A percentile compares a stretch with the other conserved stretches of the same genome.
Evolutionary conservation across 371 early-diverging fungal species (phyloP).

Genomic region (Modicella reniformis): DNA sequence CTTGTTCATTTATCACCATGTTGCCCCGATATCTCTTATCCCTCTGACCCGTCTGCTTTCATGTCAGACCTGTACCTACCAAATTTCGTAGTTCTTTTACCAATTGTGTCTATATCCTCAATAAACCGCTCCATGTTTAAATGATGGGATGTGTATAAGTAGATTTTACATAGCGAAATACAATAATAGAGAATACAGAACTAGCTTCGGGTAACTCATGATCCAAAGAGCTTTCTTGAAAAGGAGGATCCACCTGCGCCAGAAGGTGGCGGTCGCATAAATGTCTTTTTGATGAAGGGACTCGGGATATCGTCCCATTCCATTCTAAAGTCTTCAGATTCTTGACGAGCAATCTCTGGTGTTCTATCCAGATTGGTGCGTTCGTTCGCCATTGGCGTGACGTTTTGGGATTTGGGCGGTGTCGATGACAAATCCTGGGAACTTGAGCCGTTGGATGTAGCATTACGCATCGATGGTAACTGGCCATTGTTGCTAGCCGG

Average conservation of each 20-base stretch:
- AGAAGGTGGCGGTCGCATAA: constrained; percentile 8
- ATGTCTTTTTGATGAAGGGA: constrained; percentile 44
- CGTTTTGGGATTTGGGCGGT: constrained; percentile 2
- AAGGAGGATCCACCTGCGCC: background rate
- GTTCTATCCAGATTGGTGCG: background rate
- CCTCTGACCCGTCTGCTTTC: too few species aligned
- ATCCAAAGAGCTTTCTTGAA: constrained; percentile 14
- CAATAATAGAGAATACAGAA: background rate
- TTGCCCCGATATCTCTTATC: too few species aligned
- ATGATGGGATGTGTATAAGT: background rate
- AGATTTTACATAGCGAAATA: background rate
- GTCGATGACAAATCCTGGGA: background rate
- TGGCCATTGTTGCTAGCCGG: background rate
- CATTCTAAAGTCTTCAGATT: constrained; percentile 29
- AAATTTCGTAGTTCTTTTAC: too few species aligned
- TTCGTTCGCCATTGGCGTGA: background rate
- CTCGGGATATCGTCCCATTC: constrained; percentile 52
- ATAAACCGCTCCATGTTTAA: background rate
- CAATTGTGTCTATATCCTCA: constrained; percentile 4
- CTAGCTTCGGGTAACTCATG: background rate
- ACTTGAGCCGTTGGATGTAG: background rate
- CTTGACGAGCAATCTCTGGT: constrained; percentile 1
- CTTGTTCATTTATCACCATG: too few species aligned
- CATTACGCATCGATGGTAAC: background rate
- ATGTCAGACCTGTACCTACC: too few species aligned